Base-by-base conservation (phyloP, 1,284 basidiomycete species). In the Taiwanofungus camphoratus region DNA sequence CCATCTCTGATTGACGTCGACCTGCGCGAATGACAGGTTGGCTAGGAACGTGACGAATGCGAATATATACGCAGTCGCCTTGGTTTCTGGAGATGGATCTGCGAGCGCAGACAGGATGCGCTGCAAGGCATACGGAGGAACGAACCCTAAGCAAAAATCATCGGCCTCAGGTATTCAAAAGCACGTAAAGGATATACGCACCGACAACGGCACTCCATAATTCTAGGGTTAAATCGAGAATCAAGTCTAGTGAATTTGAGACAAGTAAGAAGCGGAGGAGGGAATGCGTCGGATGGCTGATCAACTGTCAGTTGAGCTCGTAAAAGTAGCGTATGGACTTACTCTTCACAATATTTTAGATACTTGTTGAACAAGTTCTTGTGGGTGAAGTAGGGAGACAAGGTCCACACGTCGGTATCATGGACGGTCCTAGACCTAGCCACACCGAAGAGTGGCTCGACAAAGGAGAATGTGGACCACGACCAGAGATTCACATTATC, bases 401-500 rank as follows among this genome's bases (percentile, higher is more conserved):
- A 66, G 2, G 55, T 64, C 73, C 87, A 91, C 0, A 91, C 76
- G 55, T 91, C 87, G n/a, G 63, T 60, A 13, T 79, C 78, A 40
- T 85, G 68, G 21, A 90, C 62, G 21, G 82, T 83, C 39, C 76
- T 68, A 27, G 65, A 61, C 40, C 65, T 64, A 0, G 79, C 76
- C n/a, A 81, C 59, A 39, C 64, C 53, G 55, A 91, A 78, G 36
- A 91, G 67, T 1, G 82, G 77, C 53, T 81, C 76, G 35, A 92
- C 73, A 66, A 89, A 92, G 2, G 76, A 73, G 60, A 91, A 91
- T 1, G 76, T 79, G 40, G 77, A 69, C 84, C 88, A 91, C n/a
- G 77, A 69, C 75, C 79, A 85, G 12, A 92, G 65, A n/a, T 73
- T 80, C 32, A 79, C 82, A 44, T 73, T 68, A 57, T 92, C 88